Conservation (phyloP, 371 early-diverging fungal species). For the Nematocida minor region DNA sequence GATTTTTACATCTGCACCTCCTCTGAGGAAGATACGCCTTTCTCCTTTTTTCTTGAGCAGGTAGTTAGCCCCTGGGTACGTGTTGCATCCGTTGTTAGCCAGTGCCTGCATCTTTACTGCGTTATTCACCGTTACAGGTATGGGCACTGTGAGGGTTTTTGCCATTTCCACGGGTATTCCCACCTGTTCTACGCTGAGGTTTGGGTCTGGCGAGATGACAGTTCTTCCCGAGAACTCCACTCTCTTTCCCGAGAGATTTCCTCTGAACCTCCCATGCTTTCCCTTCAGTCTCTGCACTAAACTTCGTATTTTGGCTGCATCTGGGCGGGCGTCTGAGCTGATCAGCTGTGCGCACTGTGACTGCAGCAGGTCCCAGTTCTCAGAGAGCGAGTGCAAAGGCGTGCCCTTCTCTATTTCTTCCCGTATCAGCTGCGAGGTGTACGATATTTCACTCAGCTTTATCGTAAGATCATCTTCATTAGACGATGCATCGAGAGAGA, state of each 20-base stretch:
- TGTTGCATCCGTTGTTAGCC: conserved; percentile 75
- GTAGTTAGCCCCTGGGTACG: conserved; percentile 90
- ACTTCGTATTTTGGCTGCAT: conserved; percentile 71
- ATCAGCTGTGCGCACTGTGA: conserved; percentile 88
- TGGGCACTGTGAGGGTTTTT: conserved; percentile 87
- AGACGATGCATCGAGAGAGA: conserved; percentile 77
- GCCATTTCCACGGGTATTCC: conserved; percentile 92
- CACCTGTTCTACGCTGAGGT: conserved; percentile 88
- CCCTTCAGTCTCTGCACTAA: conserved; percentile 95
- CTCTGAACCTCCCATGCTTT: conserved; percentile 96
- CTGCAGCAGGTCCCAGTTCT: conserved; percentile 95
- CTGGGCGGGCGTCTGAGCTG: conserved; percentile 80
- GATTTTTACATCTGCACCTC: too few relatives aligned
- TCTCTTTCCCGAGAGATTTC: conserved; percentile 96
- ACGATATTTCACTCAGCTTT: conserved; percentile 87
- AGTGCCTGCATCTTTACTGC: conserved; percentile 72
- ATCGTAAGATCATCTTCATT: conserved; percentile 98
- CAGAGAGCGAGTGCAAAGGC: conserved; percentile 68
- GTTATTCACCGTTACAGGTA: conserved; percentile 80
- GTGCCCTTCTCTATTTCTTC: conserved; percentile 76
- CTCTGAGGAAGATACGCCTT: conserved; percentile 25
- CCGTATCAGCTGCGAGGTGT: conserved; percentile 78
- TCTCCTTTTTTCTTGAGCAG: conserved; percentile 68
- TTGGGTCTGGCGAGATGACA: conserved; percentile 98
- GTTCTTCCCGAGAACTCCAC: conserved; percentile 98